Base-by-base conservation (phyloP, 108 stramenopile species). In the Nitzschia inconspicua region DNA sequence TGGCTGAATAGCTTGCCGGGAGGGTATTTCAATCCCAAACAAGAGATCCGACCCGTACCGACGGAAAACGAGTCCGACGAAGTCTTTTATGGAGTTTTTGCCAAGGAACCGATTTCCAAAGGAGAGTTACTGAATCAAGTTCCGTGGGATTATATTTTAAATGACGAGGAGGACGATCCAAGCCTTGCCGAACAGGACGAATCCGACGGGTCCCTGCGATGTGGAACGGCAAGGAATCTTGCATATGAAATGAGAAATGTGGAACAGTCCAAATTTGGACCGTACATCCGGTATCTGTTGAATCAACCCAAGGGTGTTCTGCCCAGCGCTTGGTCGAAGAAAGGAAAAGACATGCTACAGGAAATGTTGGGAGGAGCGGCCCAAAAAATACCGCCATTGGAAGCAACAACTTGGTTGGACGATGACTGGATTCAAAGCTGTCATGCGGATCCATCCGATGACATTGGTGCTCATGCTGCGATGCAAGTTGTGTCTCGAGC, bases 281-380 rank as follows among this genome's bases (percentile, higher is more conserved):
- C 87, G 0, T 88, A 79, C 32, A 53, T 79, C 30, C 72, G 75
- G 2, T 84, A 85, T 42, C 68, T 88, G 20, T 47, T 72, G 3
- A 41, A 66, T 43, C 61, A 63, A 55, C 47, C 53, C 4, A n/a
- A 13, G 0, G 71, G 63, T 4, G 41, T 57, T 25, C 23, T 65
- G 30, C 62, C 76, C 13, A 61, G 66, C 4, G 73, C 68, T 34
- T 85, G 84, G 80, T 71, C 72, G 2, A 16, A 52, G 8, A 44
- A 31, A 23, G 84, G 69, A 36, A 57, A 59, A 40, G 47, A 41
- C 0, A 34, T 79, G 57, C 62, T 85, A 6, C 8, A 22, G 27
- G 36, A 73, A 20, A 10, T 65, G 26, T 50, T 72, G 71, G 63
- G 63, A 35, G 71, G 50, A 16, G 8, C 3, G 5, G 24, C 24